Conservation (phyloP, 192 early-diverging fungal species). For the Diversispora eburnea region DNA sequence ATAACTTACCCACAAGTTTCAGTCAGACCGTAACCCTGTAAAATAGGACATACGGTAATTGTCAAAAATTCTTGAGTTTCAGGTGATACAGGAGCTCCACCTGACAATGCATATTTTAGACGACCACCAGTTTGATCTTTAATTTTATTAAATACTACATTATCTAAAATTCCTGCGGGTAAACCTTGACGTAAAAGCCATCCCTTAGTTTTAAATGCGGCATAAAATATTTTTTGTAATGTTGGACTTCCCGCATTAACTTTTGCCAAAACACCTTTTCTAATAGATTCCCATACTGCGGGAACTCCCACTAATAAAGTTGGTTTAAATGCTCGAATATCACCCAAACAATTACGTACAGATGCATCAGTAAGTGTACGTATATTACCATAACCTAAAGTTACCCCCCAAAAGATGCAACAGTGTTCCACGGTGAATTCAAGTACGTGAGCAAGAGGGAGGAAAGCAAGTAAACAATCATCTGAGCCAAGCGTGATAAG, state of each 20-base stretch:
- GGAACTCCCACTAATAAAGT: slow-evolving; percentile 82
- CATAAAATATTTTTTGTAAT: slow-evolving; percentile 69
- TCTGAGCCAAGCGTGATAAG: slow-evolving; percentile 33
- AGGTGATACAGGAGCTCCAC: slow-evolving; percentile 83
- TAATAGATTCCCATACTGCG: slow-evolving; percentile 83
- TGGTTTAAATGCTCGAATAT: slow-evolving; percentile 69
- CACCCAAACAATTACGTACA: slow-evolving; percentile 64
- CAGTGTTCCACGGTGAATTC: slow-evolving; percentile 81
- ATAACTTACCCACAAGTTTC: slow-evolving; percentile 58
- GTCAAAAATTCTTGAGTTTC: slow-evolving; percentile 85
- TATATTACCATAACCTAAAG: slow-evolving; percentile 63
- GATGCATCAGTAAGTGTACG: slow-evolving; percentile 69
- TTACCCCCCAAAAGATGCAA: slow-evolving; percentile 66
- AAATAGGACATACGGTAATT: slow-evolving; percentile 70
- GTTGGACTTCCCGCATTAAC: slow-evolving; percentile 48
- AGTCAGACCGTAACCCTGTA: slow-evolving; percentile 87
- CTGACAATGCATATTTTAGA: slow-evolving; percentile 74
- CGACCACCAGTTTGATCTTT: slow-evolving; percentile 81
- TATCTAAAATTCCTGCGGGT: slow-evolving; percentile 70
- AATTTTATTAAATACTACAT: slow-evolving; percentile 78
- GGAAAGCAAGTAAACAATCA: slow-evolving; percentile 71
- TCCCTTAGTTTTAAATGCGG: slow-evolving; percentile 71
- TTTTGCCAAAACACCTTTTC: slow-evolving; percentile 76
- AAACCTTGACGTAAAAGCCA: slow-evolving; percentile 58
- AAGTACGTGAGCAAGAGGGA: slow-evolving; percentile 87